Evolutionary conservation across 352 stramenopile genomes (phyloP), one percentile per base, ranked within the genome.

Genomic region (Pythium aquatile): DNA sequence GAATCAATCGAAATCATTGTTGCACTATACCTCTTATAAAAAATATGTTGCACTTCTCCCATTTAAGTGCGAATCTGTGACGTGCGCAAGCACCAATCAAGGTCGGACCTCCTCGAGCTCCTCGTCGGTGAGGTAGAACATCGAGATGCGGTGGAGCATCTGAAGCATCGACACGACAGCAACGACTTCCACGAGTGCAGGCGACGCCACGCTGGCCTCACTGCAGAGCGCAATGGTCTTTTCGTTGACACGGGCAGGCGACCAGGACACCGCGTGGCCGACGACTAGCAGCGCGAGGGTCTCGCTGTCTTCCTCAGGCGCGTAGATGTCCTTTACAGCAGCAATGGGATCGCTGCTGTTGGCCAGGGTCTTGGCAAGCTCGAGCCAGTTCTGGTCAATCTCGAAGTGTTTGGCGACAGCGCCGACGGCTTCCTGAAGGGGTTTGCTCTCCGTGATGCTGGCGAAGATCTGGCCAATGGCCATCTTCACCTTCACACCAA

Each of bases 131-230:
- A 53, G 55, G 56, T 69, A 69, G 39, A 61, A 69, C 63, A 63
- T 63, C 35, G 63, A 69, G 39, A 69, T 64, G 63, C 63, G 63
- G 40, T 69, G 63, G 9, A 69, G 56, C 63, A 69, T 69, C 32
- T 69, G 63, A n/a, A 69, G 49, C 47, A 64, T 57, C 16, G 63
- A 69, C 26, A 69, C 40, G 13, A 69, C 39, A 1, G 47, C 55
- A 5, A 69, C 63, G 39, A 69, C 63, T 26, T 69, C 63, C 9
- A 69, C 63, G 48, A 69, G 37, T 37, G 55, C 35, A 42, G 63
- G 28, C 9, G 55, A 46, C 13, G 54, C 51, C 13, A 67, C 28
- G 1, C 55, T 13, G 5, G 61, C 61, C 8, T 67, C 61, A 13
- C 33, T 32, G 32, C 61, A 67, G 14, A 67, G 35, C 2, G 46